Evolutionary conservation across 225 moss, liverwort and hornwort genomes (phyloP), one percentile per base, ranked within the genome.

Genomic region (Anthoceros angustus): DNA sequence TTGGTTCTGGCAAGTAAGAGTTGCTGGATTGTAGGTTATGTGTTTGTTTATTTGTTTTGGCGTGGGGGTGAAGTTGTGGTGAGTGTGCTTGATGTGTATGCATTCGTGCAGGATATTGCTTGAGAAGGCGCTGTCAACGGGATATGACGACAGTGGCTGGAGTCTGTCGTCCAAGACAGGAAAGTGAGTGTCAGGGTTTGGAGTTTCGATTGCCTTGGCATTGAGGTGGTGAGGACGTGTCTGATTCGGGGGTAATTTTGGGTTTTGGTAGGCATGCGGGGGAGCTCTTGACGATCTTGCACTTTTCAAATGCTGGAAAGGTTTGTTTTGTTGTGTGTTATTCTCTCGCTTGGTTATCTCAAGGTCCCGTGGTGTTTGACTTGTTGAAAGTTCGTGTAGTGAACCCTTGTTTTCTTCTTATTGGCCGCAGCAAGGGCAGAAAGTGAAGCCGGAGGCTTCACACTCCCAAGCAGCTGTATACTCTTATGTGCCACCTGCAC

Each of bases 111-210:
- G 94, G 72, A 83, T 95, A 38, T 71, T 82, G 8, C 72, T 95
- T 23, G 91, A 67, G 43, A 88, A 78, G 48, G 91, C 80, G 24
- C 61, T 91, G 25, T 73, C 82, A 14, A 11, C 63, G 32, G 86
- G 91, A 12, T 95, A 91, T 24, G 88, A 88, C 63, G 88, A 88
- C 67, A 71, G 83, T 5, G 70, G 83, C 25, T 91, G 95, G 95
- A 55, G 77, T 42, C 67, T 95, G 63, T 82, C 71, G 3, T 83
- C 82, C 12, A 25, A 68, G 18, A 7, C 69, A 14, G 79, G 79
- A 20, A 91, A 80, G 82, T 85, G 76, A 74, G 82, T 69, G 0
- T 49, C n/a, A 21, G 7, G 9, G 20, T 66, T 38, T 40, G 12
- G 25, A 32, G 12, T 8, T 32, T 66, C 21, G 63, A 26, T 1